Evolutionary conservation across 2,329 filamentous ascomycete species (phyloP), one percentile per base, ranked within the genome.

Genomic region (Plenodomus biglobosus): DNA sequence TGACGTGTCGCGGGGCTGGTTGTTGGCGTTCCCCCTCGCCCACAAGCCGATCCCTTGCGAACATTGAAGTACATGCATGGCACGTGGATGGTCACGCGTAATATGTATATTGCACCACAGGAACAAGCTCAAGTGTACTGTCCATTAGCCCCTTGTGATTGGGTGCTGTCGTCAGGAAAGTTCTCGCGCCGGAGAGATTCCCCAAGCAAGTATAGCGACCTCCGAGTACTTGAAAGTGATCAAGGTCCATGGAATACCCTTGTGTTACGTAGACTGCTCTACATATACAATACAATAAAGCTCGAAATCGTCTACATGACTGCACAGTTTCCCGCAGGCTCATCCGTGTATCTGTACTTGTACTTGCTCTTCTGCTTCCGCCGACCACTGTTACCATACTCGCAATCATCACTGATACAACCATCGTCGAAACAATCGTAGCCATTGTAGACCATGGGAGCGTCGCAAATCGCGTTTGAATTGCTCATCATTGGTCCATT

Each of bases 281-380:
- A n/a, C n/a, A n/a, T n/a, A n/a, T n/a, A n/a, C n/a, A n/a, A n/a
- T n/a, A n/a, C n/a, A n/a, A n/a, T n/a, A n/a, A n/a, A n/a, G n/a
- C n/a, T n/a, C n/a, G n/a, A n/a, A n/a, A n/a, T n/a, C n/a, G n/a
- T 34, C 45, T 37, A 64, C 59, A 64, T 64, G 19, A 60, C 50
- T 3, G 35, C 48, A 41, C 61, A 64, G 35, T 60, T 58, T 11
- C 56, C 58, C 5, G 48, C 53, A 20, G 61, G 56, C 40, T 47
- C 55, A 8, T 49, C 53, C 30, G 59, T 55, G 35, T 57, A 57
- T 17, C 50, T 50, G 44, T 64, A 62, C 40, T 53, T 54, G 42
- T 57, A 56, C 27, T 53, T 52, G 40, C 56, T 64, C 27, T 32
- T 32, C 8, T 15, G 8, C 50, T 39, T 61, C 30, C 49, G 16